These are phyloP conservation scores for Triticum dicoccoides DNA, from an alignment of 176 grass and related monocot species.

Conservation along the genomic window DNA sequence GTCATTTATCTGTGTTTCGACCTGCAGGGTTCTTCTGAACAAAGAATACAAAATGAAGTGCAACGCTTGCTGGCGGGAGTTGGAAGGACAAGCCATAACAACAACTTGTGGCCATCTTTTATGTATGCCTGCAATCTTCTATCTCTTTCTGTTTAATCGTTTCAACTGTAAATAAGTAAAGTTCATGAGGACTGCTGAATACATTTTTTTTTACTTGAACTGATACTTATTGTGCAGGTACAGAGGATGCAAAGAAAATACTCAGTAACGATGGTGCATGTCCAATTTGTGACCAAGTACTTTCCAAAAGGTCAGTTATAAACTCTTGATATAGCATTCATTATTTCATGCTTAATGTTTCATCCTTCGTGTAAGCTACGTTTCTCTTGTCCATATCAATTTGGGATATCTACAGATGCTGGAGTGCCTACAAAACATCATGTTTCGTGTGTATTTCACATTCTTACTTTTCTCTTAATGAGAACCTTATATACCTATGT, in stretches of 20 bases:
- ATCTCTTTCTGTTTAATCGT: slow-evolving; percentile 1
- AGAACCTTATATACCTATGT: neutral
- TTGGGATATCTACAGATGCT: neutral
- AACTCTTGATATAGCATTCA: slow-evolving; percentile 2
- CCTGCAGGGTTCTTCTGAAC: slow-evolving; percentile 21
- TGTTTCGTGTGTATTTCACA: neutral
- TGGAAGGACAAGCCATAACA: slow-evolving; percentile 77
- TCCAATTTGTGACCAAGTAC: slow-evolving; percentile 92
- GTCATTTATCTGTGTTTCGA: slow-evolving; percentile 21
- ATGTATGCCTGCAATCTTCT: slow-evolving; percentile 53
- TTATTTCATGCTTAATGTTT: slow-evolving; percentile 11
- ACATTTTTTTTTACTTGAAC: neutral
- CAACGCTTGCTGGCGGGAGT: slow-evolving; percentile 86
- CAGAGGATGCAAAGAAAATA: slow-evolving; percentile 89
- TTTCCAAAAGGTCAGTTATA: slow-evolving; percentile 72
- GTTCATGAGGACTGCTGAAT: slow-evolving; percentile 1
- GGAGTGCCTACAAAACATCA: neutral
- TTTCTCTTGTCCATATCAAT: slow-evolving; percentile 1
- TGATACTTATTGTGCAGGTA: slow-evolving; percentile 45
- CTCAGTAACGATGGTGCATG: slow-evolving; percentile 70
- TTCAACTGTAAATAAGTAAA: neutral
- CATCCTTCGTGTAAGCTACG: neutral
- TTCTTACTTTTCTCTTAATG: neutral
- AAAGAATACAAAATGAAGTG: slow-evolving; percentile 63
- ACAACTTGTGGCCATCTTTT: slow-evolving; percentile 90